These are phyloP conservation scores for Fagopyrum tataricum DNA, from an alignment of 148 eudicot species.

Conservation along the genomic window DNA sequence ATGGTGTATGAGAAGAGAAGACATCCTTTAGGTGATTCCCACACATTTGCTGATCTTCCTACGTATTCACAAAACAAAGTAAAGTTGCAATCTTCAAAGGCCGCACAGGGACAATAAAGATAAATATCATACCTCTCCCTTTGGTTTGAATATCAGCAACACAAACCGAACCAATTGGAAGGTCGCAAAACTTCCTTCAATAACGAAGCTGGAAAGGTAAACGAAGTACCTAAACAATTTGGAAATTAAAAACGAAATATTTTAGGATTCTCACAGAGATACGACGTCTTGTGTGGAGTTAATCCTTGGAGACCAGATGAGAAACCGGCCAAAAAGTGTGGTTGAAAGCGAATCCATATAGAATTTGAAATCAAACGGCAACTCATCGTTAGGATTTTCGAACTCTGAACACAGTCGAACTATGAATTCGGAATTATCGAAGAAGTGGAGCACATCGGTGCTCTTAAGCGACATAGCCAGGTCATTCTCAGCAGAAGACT, in stretches of 20 bases:
- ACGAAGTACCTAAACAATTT: too few relatives aligned
- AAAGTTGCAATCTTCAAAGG: neutral
- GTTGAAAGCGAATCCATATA: constrained; percentile 41
- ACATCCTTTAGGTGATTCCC: constrained; percentile 90
- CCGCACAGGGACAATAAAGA: too few relatives aligned
- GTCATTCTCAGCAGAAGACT: constrained; percentile 51
- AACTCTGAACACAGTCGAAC: too few relatives aligned
- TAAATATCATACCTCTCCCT: constrained; percentile 58
- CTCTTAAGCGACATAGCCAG: constrained; percentile 33
- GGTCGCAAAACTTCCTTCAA: constrained; percentile 59
- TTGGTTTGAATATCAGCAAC: constrained; percentile 79
- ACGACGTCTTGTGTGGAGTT: constrained; percentile 79
- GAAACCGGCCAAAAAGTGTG: constrained; percentile 56
- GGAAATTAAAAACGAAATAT: neutral
- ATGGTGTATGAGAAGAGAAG: constrained; percentile 73
- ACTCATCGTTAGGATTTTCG: too few relatives aligned
- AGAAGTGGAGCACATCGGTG: constrained; percentile 12
- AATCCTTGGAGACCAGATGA: constrained; percentile 65
- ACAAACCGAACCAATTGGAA: constrained; percentile 78
- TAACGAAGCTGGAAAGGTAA: neutral
- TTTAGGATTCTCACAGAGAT: constrained; percentile 39
- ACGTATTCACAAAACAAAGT: constrained; percentile 15
- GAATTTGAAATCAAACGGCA: neutral
- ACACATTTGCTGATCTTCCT: constrained; percentile 76
- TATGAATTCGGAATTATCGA: too few relatives aligned